phyloP scores from a whole-genome alignment of 495 filamentous ascomycete genomes.

The Clohesyomyces aquaticus region DNA sequence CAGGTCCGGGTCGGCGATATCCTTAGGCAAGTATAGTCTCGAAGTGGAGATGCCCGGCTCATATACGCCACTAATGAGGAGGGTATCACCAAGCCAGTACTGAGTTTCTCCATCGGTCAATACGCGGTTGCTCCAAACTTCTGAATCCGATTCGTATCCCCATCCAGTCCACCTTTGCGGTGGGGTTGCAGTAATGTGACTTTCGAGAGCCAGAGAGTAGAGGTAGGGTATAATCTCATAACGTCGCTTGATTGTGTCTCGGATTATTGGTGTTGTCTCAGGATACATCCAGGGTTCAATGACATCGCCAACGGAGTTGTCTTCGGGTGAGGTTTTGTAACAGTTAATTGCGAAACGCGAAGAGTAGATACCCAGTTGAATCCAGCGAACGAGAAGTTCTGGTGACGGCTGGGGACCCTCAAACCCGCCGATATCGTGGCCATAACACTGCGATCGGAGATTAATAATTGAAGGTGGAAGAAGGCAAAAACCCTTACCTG shows the following conservation, averaged over 20 bases:
- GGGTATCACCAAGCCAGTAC: slow-evolving; percentile 71
- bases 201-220: slow-evolving; percentile 64
- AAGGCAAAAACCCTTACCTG: slow-evolving; percentile 45
- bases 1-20: slow-evolving; percentile 47
- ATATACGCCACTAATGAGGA: slow-evolving; percentile 69
- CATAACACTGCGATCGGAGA: slow-evolving; percentile 57
- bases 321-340: slow-evolving; percentile 67
- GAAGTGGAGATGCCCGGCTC: slow-evolving; percentile 57
- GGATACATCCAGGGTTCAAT: slow-evolving; percentile 78
- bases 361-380: slow-evolving; percentile 70
- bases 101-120: slow-evolving; percentile 62
- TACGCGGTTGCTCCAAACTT: slow-evolving; percentile 60
- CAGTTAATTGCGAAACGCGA: slow-evolving; percentile 74
- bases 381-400: slow-evolving; percentile 70
- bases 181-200: slow-evolving; percentile 60
- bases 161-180: slow-evolving; percentile 71
- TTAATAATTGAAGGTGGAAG: background rate
- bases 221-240: slow-evolving; percentile 72
- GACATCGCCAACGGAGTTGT: slow-evolving; percentile 66
- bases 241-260: slow-evolving; percentile 65
- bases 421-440: slow-evolving; percentile 74
- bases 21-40: slow-evolving; percentile 64
- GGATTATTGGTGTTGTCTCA: slow-evolving; percentile 61
- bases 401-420: slow-evolving; percentile 70
- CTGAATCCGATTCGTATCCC: slow-evolving; percentile 66